Evolutionary conservation across 768 basidiomycete species (phyloP).

Genomic region (Leccinum pellstonianum): DNA sequence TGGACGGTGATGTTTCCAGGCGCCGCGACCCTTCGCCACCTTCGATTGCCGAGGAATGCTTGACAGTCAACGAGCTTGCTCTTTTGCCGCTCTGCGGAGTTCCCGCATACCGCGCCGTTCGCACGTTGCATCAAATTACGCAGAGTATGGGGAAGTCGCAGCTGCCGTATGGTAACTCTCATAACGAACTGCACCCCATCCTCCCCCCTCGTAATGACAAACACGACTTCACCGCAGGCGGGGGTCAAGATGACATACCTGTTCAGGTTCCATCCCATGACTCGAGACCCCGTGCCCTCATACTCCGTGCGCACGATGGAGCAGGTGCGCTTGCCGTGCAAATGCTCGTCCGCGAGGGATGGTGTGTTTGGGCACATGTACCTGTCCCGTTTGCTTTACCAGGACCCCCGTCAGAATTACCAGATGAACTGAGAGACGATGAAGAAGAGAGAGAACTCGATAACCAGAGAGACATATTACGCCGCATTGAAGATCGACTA

Average conservation of each 20-base stretch:
- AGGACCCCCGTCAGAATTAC: slow-evolving; percentile 37
- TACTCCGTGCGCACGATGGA: slow-evolving; percentile 74
- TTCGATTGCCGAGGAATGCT: slow-evolving; percentile 13
- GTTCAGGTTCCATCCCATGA: slow-evolving; percentile 11
- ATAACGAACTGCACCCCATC: slow-evolving; percentile 30
- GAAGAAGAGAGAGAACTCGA: slow-evolving; percentile 38
- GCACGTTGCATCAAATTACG: slow-evolving; percentile 51
- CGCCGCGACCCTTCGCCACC: slow-evolving; percentile 12
- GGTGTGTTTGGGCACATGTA: slow-evolving; percentile 74
- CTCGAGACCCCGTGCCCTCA: slow-evolving; percentile 46
- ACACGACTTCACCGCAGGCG: slow-evolving; percentile 27
- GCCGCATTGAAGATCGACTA: slow-evolving; percentile 50
- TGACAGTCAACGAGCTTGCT: slow-evolving; percentile 72
- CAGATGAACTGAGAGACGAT: slow-evolving; percentile 32
- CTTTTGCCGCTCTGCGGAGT: slow-evolving; percentile 78
- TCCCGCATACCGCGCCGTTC: slow-evolving; percentile 78
- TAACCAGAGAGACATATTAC: slow-evolving; percentile 42
- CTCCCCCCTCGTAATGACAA: slow-evolving; percentile 25
- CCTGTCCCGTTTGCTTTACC: slow-evolving; percentile 36
- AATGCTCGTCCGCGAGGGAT: slow-evolving; percentile 68
- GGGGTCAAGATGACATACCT: slow-evolving; percentile 19
- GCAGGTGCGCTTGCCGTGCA: slow-evolving; percentile 75
- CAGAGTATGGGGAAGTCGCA: slow-evolving; percentile 22
- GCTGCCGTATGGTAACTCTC: slow-evolving; percentile 26
- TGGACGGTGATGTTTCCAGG: slow-evolving; percentile 8